These are phyloP conservation scores for Lactifluus volemus DNA, from an alignment of 768 basidiomycete species.

Conservation along the genomic window DNA sequence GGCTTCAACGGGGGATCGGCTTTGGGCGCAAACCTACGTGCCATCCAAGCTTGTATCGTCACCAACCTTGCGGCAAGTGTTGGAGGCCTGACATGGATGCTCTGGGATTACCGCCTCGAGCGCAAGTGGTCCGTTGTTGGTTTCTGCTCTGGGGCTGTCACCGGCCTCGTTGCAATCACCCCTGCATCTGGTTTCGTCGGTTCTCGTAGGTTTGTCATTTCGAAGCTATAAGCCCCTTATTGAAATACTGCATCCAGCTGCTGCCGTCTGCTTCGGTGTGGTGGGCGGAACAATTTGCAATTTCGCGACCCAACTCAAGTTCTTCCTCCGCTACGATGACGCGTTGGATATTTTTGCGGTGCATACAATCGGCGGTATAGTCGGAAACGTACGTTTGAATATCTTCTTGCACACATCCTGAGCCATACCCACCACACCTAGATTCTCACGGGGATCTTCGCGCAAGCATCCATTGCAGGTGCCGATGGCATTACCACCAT, in stretches of 20 bases:
- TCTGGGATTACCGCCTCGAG: constrained; percentile 91
- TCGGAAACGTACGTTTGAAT: constrained; percentile 45
- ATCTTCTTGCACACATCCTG: neutral
- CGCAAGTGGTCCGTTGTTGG: constrained; percentile 90
- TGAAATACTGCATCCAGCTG: constrained; percentile 37
- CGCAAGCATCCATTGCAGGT: constrained; percentile 34
- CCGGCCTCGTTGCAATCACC: constrained; percentile 84
- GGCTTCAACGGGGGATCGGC: constrained; percentile 94
- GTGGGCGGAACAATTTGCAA: constrained; percentile 81
- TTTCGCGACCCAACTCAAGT: constrained; percentile 94
- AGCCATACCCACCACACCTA: constrained; percentile 21
- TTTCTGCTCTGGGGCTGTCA: constrained; percentile 91
- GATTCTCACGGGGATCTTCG: constrained; percentile 24
- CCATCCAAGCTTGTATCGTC: constrained; percentile 81
- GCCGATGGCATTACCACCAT: constrained; percentile 39
- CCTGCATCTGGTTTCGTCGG: constrained; percentile 81
- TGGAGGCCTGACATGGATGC: constrained; percentile 89
- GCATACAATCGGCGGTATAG: constrained; percentile 68
- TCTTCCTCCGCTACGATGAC: constrained; percentile 66
- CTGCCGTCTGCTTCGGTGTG: constrained; percentile 79
- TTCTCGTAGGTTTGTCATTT: constrained; percentile 40
- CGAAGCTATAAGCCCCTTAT: neutral
- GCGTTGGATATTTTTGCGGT: constrained; percentile 88
- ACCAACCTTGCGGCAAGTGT: constrained; percentile 89
- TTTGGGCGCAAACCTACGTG: constrained; percentile 80